phyloP scores from a whole-genome alignment of 495 filamentous ascomycete species.

The Penicillium cosmopolitanum region DNA sequence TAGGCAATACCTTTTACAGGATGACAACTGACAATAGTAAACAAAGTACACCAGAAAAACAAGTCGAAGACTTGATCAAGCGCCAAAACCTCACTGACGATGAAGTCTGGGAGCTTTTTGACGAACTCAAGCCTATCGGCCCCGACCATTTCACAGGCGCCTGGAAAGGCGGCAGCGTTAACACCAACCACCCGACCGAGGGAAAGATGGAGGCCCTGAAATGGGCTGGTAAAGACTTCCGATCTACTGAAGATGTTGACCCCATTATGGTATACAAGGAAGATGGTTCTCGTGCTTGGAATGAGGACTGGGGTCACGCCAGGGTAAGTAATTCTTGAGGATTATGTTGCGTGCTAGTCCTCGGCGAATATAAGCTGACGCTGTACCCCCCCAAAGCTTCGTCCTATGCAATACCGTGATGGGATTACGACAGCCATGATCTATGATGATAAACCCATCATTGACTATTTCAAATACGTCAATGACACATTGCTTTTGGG shows the following conservation, averaged over 20 bases:
- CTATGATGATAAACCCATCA: constrained; percentile 34
- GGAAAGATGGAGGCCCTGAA: constrained; percentile 17
- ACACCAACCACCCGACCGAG: constrained; percentile 29
- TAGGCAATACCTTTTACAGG: not conserved
- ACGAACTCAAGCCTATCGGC: constrained; percentile 21
- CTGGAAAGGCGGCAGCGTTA: constrained; percentile 32
- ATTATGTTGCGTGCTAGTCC: not conserved
- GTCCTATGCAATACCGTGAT: constrained; percentile 31
- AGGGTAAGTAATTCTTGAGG: constrained; percentile 11
- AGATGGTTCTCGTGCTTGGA: constrained; percentile 12
- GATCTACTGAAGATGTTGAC: constrained; percentile 32
- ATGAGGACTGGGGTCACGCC: constrained; percentile 23
- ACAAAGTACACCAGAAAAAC: constrained; percentile 18
- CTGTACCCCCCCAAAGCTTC: constrained; percentile 16
- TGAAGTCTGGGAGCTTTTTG: constrained; percentile 18
- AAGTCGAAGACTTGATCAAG: constrained; percentile 19
- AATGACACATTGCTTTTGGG: constrained; percentile 28
- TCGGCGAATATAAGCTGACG: not conserved
- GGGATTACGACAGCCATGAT: constrained; percentile 31
- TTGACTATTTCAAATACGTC: constrained; percentile 37
- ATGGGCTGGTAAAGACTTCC: constrained; percentile 35
- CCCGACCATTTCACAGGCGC: constrained; percentile 21
- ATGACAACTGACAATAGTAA: constrained; percentile 2
- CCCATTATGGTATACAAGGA: constrained; percentile 30
- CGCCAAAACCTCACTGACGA: constrained; percentile 11